A percentile compares a stretch with the other conserved stretches of the same genome.
Conservation (phyloP, 495 filamentous ascomycete genomes). For the Parathielavia hyrcaniae region DNA sequence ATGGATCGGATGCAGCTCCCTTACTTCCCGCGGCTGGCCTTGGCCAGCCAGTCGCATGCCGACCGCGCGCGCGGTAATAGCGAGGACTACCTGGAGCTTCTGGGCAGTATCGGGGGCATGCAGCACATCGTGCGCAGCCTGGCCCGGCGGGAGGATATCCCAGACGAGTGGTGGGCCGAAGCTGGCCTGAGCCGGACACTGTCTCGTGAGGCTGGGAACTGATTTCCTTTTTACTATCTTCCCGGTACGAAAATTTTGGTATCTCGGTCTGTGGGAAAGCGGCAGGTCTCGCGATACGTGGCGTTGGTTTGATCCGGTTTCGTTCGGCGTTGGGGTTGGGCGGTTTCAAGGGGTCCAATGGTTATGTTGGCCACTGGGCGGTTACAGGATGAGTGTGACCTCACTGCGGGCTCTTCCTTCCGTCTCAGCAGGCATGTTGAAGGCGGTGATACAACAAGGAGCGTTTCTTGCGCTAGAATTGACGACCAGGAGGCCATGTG, state of each 20-base stretch:
- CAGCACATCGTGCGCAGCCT: constrained; percentile 61
- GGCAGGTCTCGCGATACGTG: background rate
- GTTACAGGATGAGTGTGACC: background rate
- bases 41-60: constrained; percentile 31
- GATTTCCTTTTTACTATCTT: constrained; percentile 10
- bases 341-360: background rate
- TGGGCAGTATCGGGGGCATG: constrained; percentile 55
- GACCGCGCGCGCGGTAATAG: constrained; percentile 27
- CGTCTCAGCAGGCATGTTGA: too few relatives aligned
- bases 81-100: constrained; percentile 26
- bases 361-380: background rate
- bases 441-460: too few relatives aligned
- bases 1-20: constrained; percentile 7
- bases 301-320: background rate
- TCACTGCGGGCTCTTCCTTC: background rate
- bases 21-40: constrained; percentile 17
- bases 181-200: constrained; percentile 60
- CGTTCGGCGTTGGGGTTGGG: background rate
- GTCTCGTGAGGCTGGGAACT: constrained; percentile 37
- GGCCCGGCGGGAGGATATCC: constrained; percentile 61
- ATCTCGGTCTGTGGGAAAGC: constrained; percentile 2
- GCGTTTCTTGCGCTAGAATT: too few relatives aligned
- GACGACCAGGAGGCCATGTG: background rate
- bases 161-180: constrained; percentile 71
- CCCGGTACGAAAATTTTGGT: background rate